Conservation (phyloP, 192 early-diverging fungal genomes). For the Chytriomyces confervae region DNA sequence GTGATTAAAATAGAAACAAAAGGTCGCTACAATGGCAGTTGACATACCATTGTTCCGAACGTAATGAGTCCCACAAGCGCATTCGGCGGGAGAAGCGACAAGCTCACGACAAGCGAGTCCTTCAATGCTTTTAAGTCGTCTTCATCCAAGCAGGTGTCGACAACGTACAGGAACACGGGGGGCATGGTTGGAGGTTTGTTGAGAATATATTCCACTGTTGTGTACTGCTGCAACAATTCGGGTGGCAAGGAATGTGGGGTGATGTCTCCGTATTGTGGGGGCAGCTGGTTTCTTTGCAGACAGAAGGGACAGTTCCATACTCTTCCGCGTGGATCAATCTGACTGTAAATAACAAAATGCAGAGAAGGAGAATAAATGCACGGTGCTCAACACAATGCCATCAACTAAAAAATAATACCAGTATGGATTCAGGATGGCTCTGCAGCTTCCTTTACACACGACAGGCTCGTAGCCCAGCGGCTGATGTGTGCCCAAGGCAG, state of each 20-base stretch:
- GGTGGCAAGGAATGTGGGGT: slow-evolving; percentile 88
- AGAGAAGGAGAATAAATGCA: not conserved
- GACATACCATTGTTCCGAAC: slow-evolving; percentile 92
- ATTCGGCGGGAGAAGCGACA: slow-evolving; percentile 89
- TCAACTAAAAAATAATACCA: slow-evolving; percentile 62
- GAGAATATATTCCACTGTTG: slow-evolving; percentile 96
- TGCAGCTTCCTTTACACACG: slow-evolving; percentile 92
- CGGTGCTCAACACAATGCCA: not conserved
- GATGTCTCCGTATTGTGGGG: slow-evolving; percentile 97
- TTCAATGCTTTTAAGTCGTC: slow-evolving; percentile 95
- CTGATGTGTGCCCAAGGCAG: slow-evolving; percentile 39
- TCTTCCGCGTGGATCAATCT: slow-evolving; percentile 94
- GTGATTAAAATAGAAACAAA: slow-evolving; percentile 4
- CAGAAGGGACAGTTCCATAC: slow-evolving; percentile 99
- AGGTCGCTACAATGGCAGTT: not conserved
- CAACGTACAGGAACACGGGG: slow-evolving; percentile 95
- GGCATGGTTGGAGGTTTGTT: slow-evolving; percentile 80
- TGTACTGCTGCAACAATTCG: slow-evolving; percentile 88
- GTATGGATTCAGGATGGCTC: slow-evolving; percentile 96
- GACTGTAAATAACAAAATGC: slow-evolving; percentile 56
- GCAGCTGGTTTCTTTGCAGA: slow-evolving; percentile 94
- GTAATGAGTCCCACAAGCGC: slow-evolving; percentile 96
- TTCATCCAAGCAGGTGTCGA: slow-evolving; percentile 96
- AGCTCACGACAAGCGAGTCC: slow-evolving; percentile 86
- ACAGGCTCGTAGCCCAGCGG: slow-evolving; percentile 98